Percentiles rank a stretch among this genome's conserved stretches.
Conservation (phyloP, 1,139 yeast genomes). For the Yamadazyma songkhlaensis region DNA sequence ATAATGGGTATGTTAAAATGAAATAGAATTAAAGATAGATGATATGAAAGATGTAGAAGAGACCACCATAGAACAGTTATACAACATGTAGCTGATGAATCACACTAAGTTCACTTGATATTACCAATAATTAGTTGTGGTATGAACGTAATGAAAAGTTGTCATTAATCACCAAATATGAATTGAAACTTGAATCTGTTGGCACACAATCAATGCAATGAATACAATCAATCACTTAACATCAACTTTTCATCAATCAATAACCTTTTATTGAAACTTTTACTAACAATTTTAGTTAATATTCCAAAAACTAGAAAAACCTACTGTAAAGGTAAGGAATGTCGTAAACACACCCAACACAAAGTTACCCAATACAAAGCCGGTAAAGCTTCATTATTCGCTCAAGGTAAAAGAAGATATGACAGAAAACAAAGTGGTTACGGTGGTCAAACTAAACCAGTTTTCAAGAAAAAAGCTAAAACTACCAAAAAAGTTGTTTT, state of each 20-base stretch:
- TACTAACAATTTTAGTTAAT: constrained; percentile 68
- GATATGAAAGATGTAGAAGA: not conserved
- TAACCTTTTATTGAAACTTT: not conserved
- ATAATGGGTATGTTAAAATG: constrained; percentile 31
- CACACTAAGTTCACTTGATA: too few species aligned
- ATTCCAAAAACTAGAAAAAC: constrained; percentile 99
- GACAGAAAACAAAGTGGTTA: constrained; percentile 99
- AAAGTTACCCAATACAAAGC: constrained; percentile 99
- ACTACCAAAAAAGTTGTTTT: constrained; percentile 99
- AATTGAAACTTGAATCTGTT: not conserved
- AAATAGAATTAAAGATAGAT: not conserved
- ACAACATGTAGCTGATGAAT: too few species aligned
- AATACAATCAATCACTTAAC: not conserved
- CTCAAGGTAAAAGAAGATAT: constrained; percentile 99
- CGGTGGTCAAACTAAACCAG: constrained; percentile 99
- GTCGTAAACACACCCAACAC: constrained; percentile 99
- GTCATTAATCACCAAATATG: not conserved
- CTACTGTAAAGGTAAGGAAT: constrained; percentile 98
- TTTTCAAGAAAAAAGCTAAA: constrained; percentile 99
- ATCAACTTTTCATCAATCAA: not conserved
- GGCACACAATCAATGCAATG: not conserved
- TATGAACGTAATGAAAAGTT: not conserved
- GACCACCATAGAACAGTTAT: not conserved
- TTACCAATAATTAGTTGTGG: too few species aligned
- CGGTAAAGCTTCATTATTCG: constrained; percentile 98